Evolutionary conservation across 1,139 yeast species (phyloP), one percentile per base, ranked within the genome.

Genomic region (Meyerozyma guilliermondii): DNA sequence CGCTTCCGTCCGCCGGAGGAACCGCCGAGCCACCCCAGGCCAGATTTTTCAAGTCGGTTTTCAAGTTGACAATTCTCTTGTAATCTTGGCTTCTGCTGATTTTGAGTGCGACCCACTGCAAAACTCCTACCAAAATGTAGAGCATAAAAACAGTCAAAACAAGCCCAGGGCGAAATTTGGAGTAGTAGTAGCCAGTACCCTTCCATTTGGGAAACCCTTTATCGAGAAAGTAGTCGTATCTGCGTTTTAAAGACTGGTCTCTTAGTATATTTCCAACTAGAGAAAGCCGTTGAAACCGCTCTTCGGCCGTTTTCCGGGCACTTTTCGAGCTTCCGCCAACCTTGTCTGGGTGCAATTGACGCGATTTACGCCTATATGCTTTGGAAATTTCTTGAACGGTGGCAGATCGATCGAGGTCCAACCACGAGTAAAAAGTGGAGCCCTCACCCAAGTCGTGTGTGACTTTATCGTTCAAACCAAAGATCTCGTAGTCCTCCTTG

Each of bases 161-260:
- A 2, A 87, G 52, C 35, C 83, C 86, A 7, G 87, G 88, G 42
- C 78, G 72, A 60, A 78, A 83, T 54, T 74, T 70, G 37, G 76
- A 62, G 49, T 76, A 78, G 42, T 65, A 68, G 57, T 76, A 80
- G 0, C 72, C 77, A 1, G 76, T 65, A 0, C 76, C 78, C 45
- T 76, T 80, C 79, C 87, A 87, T 46, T 74, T 74, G 5, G 98
- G 99, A 63, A 92, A 92, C 3, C 98, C 99, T 51, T 82, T 78
- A 33, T 76, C 71, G 44, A 86, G 68, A 63, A 87, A 92, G 62
- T 82, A 91, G 60, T 92, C 98, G 60, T 92, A 92, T 14, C 92
- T 73, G 50, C 82, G 83, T 47, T 84, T 79, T 45, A 77, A 74
- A 8, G 78, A 71, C 40, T 78, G 76, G 45, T 71, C 76, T 47